Base-by-base conservation (phyloP, 768 basidiomycete genomes). In the Phaffia tasmanica region DNA sequence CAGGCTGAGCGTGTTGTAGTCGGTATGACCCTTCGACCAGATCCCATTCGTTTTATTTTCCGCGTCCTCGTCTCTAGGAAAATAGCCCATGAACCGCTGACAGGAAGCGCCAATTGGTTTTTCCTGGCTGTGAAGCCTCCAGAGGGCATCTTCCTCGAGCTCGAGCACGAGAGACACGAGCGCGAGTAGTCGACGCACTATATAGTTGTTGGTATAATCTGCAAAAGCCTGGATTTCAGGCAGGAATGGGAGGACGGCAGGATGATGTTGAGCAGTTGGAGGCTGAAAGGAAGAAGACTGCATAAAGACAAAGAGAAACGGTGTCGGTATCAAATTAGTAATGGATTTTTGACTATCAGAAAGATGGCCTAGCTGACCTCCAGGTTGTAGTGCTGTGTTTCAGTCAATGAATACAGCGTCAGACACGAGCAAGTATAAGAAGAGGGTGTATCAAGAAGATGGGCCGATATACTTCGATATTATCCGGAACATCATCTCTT, bases 131-230 rank as follows among this genome's bases (percentile, higher is more conserved):
- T 72, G 72, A 18, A 72, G 58, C 21, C 73, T 64, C 71, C 72
- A 73, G 21, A 74, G 72, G 35, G 70, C 71, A 46, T 74, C 73
- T 25, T 69, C 70, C 19, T 66, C 67, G 16, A 74, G 69, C 48
- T 74, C 73, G 64, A 74, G 69, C 18, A 73, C 73, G 16, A 61
- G 62, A 4, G 72, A 73, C 21, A 74, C 60, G 29, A 74, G 62
- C 3, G 57, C 70, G n/a, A 73, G 62, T 8, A 74, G 65, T 8
- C 71, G 65, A n/a, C 69, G 67, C 63, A 73, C 72, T 18, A 71
- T 70, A 48, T 71, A 46, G 50, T 70, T 54, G 61, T 71, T 70
- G 1, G 69, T 71, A 49, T 71, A 68, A 25, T 66, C 50, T n/a
- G 72, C 69, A 61, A 73, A 73, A 2, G 57, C 63, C 7, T 46